A percentile compares a stretch with the other conserved stretches of the same genome.
These are phyloP conservation scores for Coemansia pectinata DNA, from an alignment of 192 early-diverging fungal species.

Conservation along the genomic window DNA sequence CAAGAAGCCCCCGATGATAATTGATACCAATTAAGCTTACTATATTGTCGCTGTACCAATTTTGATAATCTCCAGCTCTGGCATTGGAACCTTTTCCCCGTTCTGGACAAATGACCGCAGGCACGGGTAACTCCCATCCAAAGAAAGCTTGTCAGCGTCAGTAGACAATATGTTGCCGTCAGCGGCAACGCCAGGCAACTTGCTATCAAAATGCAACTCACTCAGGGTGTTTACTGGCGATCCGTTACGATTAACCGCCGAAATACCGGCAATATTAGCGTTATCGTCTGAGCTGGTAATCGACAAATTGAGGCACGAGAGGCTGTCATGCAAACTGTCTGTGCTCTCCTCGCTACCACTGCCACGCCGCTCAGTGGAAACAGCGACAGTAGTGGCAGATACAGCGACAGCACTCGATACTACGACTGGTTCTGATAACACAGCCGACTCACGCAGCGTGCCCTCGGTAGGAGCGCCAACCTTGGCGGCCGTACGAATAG, in stretches of 20 bases:
- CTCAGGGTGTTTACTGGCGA: slow-evolving; percentile 51
- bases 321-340: slow-evolving; percentile 41
- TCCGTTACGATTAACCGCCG: slow-evolving; percentile 16
- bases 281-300: slow-evolving; percentile 37
- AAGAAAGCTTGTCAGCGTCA: not conserved
- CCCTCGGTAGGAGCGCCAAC: slow-evolving; percentile 4
- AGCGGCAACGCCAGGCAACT: not conserved
- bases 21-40: not conserved
- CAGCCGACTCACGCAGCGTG: not conserved
- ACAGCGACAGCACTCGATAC: slow-evolving; percentile 2
- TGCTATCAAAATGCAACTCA: slow-evolving; percentile 39
- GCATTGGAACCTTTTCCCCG: slow-evolving; percentile 46
- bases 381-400: not conserved
- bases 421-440: not conserved
- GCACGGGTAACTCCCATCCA: slow-evolving; percentile 34
- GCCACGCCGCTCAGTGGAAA: not conserved
- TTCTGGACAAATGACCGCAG: slow-evolving; percentile 48
- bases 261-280: not conserved
- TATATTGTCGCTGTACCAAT: slow-evolving; percentile 30
- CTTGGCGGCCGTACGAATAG: slow-evolving; percentile 31
- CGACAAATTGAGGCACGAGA: slow-evolving; percentile 47
- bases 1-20: not conserved
- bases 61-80: slow-evolving; percentile 43
- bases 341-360: slow-evolving; percentile 17
- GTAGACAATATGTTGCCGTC: slow-evolving; percentile 9